Evolutionary conservation across 1,139 yeast genomes (phyloP), one percentile per base, ranked within the genome.

Genomic region (Protomyces inundatus): DNA sequence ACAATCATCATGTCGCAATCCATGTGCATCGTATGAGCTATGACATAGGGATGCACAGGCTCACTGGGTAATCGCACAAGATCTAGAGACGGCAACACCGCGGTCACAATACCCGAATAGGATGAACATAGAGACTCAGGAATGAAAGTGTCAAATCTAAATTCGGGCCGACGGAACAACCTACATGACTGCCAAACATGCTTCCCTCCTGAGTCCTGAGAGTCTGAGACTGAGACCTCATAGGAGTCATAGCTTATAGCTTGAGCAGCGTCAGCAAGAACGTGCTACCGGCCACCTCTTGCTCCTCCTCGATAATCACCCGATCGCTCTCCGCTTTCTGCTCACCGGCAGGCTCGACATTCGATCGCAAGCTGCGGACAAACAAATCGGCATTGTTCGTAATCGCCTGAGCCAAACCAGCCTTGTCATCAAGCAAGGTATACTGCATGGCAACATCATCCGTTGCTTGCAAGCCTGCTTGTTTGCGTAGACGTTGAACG

Each of bases 401-500:
- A 67, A 95, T 80, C 66, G 90, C 84, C n/a, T 77, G 76, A 64
- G 80, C 84, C 66, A 95, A 84, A 60, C 83, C 83, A 70, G 87
- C 82, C 66, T 65, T 76, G 72, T 91, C 97, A 70, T 84, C 83
- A 67, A 80, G 73, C 69, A 91, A 75, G 68, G 83, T 78, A 77
- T 89, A 89, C 77, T 91, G 90, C 68, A 95, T 96, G 70, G 83
- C 79, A 61, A 95, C 95, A 71, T 95, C 98, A 74, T 95, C 98
- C 54, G 98, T 91, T 67, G 96, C 91, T 73, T 88, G 89, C 73
- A 95, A 81, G 51, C 97, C 97, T 68, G 90, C 91, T 82, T 91
- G 90, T 86, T 95, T 95, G 79, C 99, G 88, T 75, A 91, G 84
- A 77, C 97, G 88, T 81, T 95, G 99, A 70, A 95, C 90, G 78